Conservation (phyloP, 2,329 filamentous ascomycete genomes). For the Myriosclerotinia curreyana region DNA sequence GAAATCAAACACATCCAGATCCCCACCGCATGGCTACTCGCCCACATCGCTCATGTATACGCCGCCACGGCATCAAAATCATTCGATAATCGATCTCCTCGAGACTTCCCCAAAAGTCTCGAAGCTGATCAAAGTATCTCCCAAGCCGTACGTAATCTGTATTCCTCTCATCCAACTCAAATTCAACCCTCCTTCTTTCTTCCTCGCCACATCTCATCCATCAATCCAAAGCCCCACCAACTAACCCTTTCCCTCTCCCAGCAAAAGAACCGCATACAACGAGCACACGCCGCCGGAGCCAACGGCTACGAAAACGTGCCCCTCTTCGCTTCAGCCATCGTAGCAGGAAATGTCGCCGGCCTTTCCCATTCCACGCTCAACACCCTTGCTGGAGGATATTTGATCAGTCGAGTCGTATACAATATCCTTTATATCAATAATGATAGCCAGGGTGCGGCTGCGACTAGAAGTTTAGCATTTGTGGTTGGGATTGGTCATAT, state of each 20-base stretch:
- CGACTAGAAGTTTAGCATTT: constrained; percentile 26
- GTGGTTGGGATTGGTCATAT: constrained; percentile 27
- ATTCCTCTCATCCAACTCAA: too few relatives aligned
- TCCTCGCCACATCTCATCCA: not conserved
- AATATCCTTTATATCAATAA: constrained; percentile 33
- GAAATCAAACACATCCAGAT: not conserved
- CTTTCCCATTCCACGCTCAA: constrained; percentile 32
- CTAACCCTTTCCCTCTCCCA: constrained; percentile 10
- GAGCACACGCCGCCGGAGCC: constrained; percentile 41
- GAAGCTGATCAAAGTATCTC: constrained; percentile 5
- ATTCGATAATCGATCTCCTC: constrained; percentile 3
- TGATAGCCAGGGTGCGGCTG: constrained; percentile 22
- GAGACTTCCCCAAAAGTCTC: not conserved
- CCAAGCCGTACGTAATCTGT: not conserved
- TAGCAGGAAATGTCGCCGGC: constrained; percentile 41
- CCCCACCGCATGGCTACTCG: constrained; percentile 8
- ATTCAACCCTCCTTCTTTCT: too few relatives aligned
- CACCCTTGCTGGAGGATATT: constrained; percentile 26
- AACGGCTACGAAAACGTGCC: constrained; percentile 44
- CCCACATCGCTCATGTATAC: not conserved
- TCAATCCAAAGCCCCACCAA: too few relatives aligned
- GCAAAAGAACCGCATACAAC: constrained; percentile 39
- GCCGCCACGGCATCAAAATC: not conserved
- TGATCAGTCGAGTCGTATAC: constrained; percentile 29
- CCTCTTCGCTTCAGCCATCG: constrained; percentile 42